Evolutionary conservation across 2,329 filamentous ascomycete genomes (phyloP), one percentile per base, ranked within the genome.

Genomic region (Lachnellula occidentalis): DNA sequence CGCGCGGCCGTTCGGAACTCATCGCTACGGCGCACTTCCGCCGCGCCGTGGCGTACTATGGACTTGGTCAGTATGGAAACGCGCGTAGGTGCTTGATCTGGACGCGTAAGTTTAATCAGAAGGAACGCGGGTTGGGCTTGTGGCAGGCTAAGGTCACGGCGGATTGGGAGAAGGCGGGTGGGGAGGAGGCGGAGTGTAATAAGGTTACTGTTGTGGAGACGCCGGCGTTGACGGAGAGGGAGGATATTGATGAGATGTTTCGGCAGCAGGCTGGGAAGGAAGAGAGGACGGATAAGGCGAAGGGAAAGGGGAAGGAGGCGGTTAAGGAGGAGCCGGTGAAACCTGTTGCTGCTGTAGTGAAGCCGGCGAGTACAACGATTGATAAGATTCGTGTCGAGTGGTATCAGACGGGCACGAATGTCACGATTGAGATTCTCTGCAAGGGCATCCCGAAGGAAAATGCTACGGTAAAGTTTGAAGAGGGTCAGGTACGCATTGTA

Each of bases 1-100:
- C n/a, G n/a, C 86, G 92, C 41, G 88, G 81, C 34, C 87, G 86
- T 64, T 83, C 88, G 49, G 83, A 90, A 60, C 78, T 87, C 31
- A 90, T 96, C 69, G 78, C 85, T 45, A 82, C 90, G n/a, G 86
- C 89, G 1, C 90, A 96, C 66, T 82, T 94, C 65, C 83, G 92
- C 62, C 83, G 92, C 37, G 88, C 83, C 5, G 82, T 95, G 12
- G 80, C 87, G 11, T 77, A 92, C 24, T 88, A 83, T 70, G 81
- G 85, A 48, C 74, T 91, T 41, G 82, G 81, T 34, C 78, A 82
- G 51, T 90, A 84, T 63, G 90, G 86, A 3, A 87, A 96, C 71
- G 86, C 91, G 0, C 80, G 85, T 55, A 80, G 83, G 61, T 82
- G 92, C 59, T 82, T 92, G 19, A 74, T 76, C 17, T 85, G 82